phyloP scores from a whole-genome alignment of 768 basidiomycete genomes.

The Trametes sanguinea region DNA sequence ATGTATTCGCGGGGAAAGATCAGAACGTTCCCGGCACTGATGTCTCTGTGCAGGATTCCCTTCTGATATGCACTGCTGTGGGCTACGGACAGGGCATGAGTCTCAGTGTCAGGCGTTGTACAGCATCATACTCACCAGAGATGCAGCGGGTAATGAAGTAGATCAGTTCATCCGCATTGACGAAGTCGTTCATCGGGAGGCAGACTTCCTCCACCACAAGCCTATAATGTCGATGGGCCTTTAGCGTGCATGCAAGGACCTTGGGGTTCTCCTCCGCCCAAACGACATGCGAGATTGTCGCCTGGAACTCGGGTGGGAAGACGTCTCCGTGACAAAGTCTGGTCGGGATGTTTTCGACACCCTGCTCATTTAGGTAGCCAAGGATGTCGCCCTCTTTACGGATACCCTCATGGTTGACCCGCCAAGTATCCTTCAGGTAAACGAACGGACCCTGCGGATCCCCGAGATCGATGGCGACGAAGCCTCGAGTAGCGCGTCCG shows the following conservation, averaged over 20 bases:
- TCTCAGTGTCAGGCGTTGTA: neutral
- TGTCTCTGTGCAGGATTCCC: constrained; percentile 10
- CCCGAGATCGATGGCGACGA: constrained; percentile 9
- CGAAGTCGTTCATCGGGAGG: neutral
- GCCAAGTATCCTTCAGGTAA: constrained; percentile 8
- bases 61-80: neutral
- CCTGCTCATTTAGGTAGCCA: neutral
- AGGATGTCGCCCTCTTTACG: neutral
- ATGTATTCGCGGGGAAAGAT: neutral
- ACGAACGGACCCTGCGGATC: neutral
- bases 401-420: neutral
- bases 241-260: neutral
- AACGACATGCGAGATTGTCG: neutral
- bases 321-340: constrained; percentile 5
- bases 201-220: constrained; percentile 4
- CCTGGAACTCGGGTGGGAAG: neutral
- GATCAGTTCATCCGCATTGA: neutral
- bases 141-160: neutral
- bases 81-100: neutral
- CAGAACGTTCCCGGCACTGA: constrained; percentile 12
- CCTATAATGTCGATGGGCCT: constrained; percentile 1
- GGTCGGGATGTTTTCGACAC: neutral
- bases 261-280: neutral
- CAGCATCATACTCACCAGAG: neutral
- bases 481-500: constrained; percentile 2